Base-by-base conservation (phyloP, 106 monocot genomes). In the Dendrobium chrysotoxum region DNA sequence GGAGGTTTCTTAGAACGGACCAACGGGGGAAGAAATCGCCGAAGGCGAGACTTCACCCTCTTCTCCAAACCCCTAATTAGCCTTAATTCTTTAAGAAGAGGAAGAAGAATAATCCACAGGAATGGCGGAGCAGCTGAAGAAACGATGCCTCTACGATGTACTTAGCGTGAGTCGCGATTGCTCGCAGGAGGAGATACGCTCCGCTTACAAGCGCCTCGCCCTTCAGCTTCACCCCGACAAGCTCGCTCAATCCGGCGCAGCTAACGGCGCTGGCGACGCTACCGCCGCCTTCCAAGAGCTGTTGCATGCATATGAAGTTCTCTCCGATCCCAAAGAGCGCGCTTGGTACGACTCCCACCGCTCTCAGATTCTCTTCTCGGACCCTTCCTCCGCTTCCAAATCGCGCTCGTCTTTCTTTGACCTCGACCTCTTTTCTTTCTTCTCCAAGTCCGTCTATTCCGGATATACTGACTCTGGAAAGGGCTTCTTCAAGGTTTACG, bases 181-280 rank as follows among this genome's bases (percentile, higher is more conserved):
- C 82, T 81, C 99, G 20, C 71, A 75, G 28, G 86, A 92, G 3
- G 91, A 93, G 55, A 93, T 99, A 55, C 95, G 95, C 30, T 86
- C 93, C 41, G 85, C 99, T 74, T 99, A 95, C 87, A 75, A 77
- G 64, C 89, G 89, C 61, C 99, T 91, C 40, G 99, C 99, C 41
- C 95, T 99, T 47, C 87, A 91, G 81, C 95, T 99, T 77, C 99
- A 99, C 90, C 99, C 99, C 28, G 99, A 99, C 91, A 99, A 99
- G 87, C 67, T 90, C 77, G 80, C 82, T 39, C 76, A 85, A 20
- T 73, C 86, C 18, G 44, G 83, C 15, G 85, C 79, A 73, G 42
- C 81, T 41, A 50, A 53, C 70, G 15, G 79, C 38, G 81, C 65
- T n/a, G 50, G 50, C 11, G 81, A 77, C 40, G 87, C 90, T 84